A percentile compares a stretch with the other conserved stretches of the same genome.
These are phyloP conservation scores for Plasmodium billcollinsi DNA, from an alignment of 169 alveolate genomes.

Conservation along the genomic window DNA sequence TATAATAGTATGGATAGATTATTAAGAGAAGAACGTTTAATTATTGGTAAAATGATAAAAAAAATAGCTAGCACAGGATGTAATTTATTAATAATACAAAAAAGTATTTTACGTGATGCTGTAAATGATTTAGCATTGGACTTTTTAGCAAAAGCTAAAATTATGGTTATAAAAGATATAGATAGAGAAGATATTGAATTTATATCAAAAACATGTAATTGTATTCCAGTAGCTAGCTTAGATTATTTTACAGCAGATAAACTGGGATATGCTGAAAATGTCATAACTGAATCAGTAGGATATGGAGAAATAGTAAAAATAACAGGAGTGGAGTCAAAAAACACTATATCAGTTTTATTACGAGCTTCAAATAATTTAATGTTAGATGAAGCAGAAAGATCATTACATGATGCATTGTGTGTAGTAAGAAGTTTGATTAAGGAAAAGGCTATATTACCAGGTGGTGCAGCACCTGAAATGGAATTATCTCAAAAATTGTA, in stretches of 20 bases:
- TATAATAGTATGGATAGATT: conserved; percentile 94
- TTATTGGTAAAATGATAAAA: conserved; percentile 97
- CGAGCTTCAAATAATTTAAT: conserved; percentile 96
- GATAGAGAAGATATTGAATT: conserved; percentile 98
- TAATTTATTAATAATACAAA: conserved; percentile 98
- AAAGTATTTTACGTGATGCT: conserved; percentile 99
- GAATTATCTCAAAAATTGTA: conserved; percentile 93
- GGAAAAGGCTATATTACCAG: conserved; percentile 97
- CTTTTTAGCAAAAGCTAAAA: conserved; percentile 97
- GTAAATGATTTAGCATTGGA: conserved; percentile 97
- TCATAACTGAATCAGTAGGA: conserved; percentile 89
- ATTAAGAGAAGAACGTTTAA: conserved; percentile 97
- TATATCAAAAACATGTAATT: conserved; percentile 93
- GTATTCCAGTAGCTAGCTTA: conserved; percentile 97
- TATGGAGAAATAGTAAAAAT: conserved; percentile 94
- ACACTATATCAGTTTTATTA: conserved; percentile 96
- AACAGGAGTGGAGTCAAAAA: conserved; percentile 96
- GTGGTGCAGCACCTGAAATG: conserved; percentile 99
- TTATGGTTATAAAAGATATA: conserved; percentile 97
- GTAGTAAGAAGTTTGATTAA: conserved; percentile 98
- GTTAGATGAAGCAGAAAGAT: conserved; percentile 99
- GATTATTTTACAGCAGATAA: conserved; percentile 97
- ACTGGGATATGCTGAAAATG: conserved; percentile 97
- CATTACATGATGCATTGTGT: conserved; percentile 99
- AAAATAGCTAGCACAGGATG: conserved; percentile 98